phyloP scores from a whole-genome alignment of 306 rosid genomes.

The Vigna trinervia region DNA sequence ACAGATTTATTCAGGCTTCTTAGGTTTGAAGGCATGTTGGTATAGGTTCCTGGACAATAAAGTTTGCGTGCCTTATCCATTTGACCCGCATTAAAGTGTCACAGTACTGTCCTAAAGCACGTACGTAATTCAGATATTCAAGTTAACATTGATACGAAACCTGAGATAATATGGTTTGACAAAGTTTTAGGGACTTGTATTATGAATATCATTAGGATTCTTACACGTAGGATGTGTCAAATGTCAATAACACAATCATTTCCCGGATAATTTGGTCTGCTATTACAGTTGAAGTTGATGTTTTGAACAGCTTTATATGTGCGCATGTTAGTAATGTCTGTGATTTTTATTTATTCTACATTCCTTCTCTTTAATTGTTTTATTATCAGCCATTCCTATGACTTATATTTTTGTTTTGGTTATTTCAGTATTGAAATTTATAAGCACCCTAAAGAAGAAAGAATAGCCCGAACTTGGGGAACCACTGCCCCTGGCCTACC shows the following conservation, averaged over 20 bases:
- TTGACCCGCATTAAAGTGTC: slow-evolving; percentile 2
- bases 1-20: slow-evolving; percentile 18
- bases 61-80: slow-evolving; percentile 25
- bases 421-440: slow-evolving; percentile 85
- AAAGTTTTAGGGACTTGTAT: slow-evolving; percentile 1
- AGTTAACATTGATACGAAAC: not conserved
- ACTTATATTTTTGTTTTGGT: slow-evolving; percentile 39
- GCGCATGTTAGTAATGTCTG: not conserved
- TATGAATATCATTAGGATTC: not conserved
- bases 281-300: slow-evolving; percentile 29
- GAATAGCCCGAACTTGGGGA: slow-evolving; percentile 98
- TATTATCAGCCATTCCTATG: slow-evolving; percentile 23
- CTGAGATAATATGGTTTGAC: slow-evolving; percentile 28
- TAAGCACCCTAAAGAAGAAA: slow-evolving; percentile 95
- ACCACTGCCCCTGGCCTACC: slow-evolving; percentile 91
- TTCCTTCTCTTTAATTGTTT: not conserved
- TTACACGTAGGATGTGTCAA: slow-evolving; percentile 4
- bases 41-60: not conserved
- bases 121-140: not conserved
- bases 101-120: not conserved
- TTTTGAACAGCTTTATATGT: not conserved
- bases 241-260: slow-evolving; percentile 9
- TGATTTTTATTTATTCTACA: not conserved
- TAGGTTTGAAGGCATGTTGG: slow-evolving; percentile 27
- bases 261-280: not conserved